Conservation (phyloP, 2,329 filamentous ascomycete genomes). For the Penicillium psychrosexuale region DNA sequence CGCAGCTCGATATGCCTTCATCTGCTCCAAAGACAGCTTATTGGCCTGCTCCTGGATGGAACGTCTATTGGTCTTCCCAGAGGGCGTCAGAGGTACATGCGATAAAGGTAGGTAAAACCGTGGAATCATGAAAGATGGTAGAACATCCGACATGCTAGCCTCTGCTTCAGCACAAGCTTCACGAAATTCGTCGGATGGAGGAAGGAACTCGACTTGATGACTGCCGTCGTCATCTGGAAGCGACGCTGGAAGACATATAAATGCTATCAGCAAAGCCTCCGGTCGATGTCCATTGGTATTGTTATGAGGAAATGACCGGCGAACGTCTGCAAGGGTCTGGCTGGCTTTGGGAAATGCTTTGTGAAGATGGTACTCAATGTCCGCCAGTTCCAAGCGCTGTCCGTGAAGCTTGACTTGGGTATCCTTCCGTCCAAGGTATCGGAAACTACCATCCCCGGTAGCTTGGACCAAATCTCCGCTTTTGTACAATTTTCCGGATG, state of each 20-base stretch:
- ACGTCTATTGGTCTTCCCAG: constrained; percentile 36
- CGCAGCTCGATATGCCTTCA: neutral
- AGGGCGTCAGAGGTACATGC: constrained; percentile 36
- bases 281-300: neutral
- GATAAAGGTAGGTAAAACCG: constrained; percentile 32
- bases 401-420: constrained; percentile 1
- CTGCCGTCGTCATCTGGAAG: no score
- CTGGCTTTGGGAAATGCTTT: neutral
- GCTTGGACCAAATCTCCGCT: neutral
- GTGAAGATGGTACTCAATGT: neutral
- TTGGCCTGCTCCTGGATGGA: no score
- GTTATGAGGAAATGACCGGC: neutral
- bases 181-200: neutral
- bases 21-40: neutral
- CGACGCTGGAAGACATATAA: neutral
- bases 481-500: neutral
- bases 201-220: no score
- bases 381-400: neutral
- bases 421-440: neutral
- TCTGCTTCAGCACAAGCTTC: neutral
- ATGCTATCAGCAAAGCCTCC: neutral
- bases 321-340: neutral
- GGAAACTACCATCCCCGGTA: neutral
- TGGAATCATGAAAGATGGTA: constrained; percentile 21
- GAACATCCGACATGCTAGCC: neutral